A percentile compares a stretch with the other conserved stretches of the same genome.
Conservation (phyloP, 2,329 filamentous ascomycete genomes). For the Atkinsonella hypoxylon region DNA sequence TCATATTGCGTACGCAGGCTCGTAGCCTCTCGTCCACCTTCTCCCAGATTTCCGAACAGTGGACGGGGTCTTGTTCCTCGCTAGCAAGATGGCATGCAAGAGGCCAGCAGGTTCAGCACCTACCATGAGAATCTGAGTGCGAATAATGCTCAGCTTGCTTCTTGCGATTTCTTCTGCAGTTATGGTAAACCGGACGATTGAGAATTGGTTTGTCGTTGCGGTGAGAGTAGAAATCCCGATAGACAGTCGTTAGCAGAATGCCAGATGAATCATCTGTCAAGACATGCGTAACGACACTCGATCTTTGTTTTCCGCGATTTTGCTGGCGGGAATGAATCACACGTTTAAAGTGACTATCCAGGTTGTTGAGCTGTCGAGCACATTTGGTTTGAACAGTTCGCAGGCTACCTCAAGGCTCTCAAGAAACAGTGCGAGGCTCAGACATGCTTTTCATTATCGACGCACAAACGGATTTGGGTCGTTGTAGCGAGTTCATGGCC, state of each 20-base stretch:
- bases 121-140: conserved; percentile 10
- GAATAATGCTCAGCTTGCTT: background rate
- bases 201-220: conserved; percentile 13
- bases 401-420: conserved; percentile 45
- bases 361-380: background rate
- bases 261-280: conserved; percentile 49
- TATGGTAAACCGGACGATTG: background rate
- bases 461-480: conserved; percentile 47
- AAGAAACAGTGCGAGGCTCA: conserved; percentile 39
- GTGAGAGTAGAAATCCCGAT: conserved; percentile 47
- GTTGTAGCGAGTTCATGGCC: conserved; percentile 47
- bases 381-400: conserved; percentile 44
- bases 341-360: conserved; percentile 37
- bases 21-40: conserved; percentile 18
- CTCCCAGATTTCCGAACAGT: conserved; percentile 16
- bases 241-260: conserved; percentile 49
- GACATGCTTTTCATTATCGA: conserved; percentile 51
- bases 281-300: conserved; percentile 41
- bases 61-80: conserved; percentile 13
- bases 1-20: conserved; percentile 20
- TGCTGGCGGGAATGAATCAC: conserved; percentile 41
- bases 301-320: conserved; percentile 32
- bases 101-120: conserved; percentile 13
- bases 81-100: conserved; percentile 12
- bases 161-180: no score